Conservation (phyloP, 306 rosid species). For the Cicer arietinum region DNA sequence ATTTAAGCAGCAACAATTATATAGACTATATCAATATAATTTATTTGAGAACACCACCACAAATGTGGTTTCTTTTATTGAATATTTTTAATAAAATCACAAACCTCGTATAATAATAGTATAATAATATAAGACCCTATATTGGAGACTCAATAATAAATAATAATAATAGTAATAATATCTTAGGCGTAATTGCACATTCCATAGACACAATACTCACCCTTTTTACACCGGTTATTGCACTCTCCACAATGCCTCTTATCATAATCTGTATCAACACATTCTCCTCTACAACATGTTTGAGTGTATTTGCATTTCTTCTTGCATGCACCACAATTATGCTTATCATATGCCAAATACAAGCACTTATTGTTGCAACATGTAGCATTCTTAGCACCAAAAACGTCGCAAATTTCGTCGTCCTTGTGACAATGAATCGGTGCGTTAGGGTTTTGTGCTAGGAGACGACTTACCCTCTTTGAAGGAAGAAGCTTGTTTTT, state of each 20-base stretch:
- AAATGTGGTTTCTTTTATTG: slow-evolving; percentile 61
- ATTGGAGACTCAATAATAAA: slow-evolving; percentile 5
- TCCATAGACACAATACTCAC: slow-evolving; percentile 66
- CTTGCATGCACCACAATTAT: slow-evolving; percentile 80
- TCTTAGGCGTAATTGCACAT: slow-evolving; percentile 73
- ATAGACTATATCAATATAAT: not conserved
- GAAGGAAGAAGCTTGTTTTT: slow-evolving; percentile 50
- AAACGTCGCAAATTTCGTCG: slow-evolving; percentile 51
- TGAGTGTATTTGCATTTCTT: slow-evolving; percentile 69
- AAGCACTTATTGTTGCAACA: slow-evolving; percentile 89
- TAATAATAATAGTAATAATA: not conserved
- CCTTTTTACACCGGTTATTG: slow-evolving; percentile 51
- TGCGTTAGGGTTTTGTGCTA: slow-evolving; percentile 54
- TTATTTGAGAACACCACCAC: slow-evolving; percentile 47
- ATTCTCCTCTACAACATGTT: slow-evolving; percentile 72
- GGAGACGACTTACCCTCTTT: slow-evolving; percentile 64
- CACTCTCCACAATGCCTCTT: slow-evolving; percentile 87
- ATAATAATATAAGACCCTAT: slow-evolving; percentile 16
- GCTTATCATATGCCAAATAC: slow-evolving; percentile 53
- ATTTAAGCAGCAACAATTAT: not conserved
- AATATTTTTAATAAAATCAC: slow-evolving; percentile 47
- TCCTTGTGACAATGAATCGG: slow-evolving; percentile 65
- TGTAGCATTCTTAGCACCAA: slow-evolving; percentile 47
- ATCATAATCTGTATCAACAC: slow-evolving; percentile 64
- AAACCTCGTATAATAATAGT: slow-evolving; percentile 40